Evolutionary conservation across 371 early-diverging fungal species (phyloP), one percentile per base, ranked within the genome.

Genomic region (Dinochytrium kinnereticum): DNA sequence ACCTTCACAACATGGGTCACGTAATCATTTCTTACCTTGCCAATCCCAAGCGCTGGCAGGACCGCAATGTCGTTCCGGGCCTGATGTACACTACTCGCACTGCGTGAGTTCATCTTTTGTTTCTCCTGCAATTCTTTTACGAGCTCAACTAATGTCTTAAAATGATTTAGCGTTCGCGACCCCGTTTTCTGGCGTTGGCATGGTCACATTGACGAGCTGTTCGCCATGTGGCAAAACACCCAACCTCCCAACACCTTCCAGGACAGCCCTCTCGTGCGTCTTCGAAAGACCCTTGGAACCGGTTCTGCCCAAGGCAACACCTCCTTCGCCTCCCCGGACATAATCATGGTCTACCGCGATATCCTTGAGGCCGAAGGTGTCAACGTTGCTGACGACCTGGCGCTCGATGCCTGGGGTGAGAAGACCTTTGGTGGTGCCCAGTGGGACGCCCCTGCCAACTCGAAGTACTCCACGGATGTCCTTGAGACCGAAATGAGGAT

Each of bases 131-230:
- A 55, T 10, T 28, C 28, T 10, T 21, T 30, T 21, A 26, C 57
- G 13, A 10, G 13, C 10, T 44, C 21, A 44, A 44, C 21, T 44
- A 44, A 44, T 44, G 13, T 13, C 21, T 44, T 21, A 26, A 55
- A 24, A 55, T n/a, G n/a, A n/a, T n/a, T n/a, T 15, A 55, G 57
- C 61, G 71, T 70, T 39, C 71, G 71, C 61, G 71, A 70, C 71
- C 71, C 71, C 13, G 61, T 70, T n/a, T 70, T 70, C 71, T 70
- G 71, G 71, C 15, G 59, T 5, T 70, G 71, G 71, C 71, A 70
- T 50, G 21, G 38, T 39, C 5, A 7, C 17, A 70, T 70, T 39
- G 71, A 70, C 61, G 44, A 61, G 34, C 59, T 70, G 26, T 70
- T 70, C 40, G 3, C 39, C 61, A 31, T n/a, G 40, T 70, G 71